Base-by-base conservation (phyloP, 306 rosid genomes). In the Hylodesmum podocarpum region DNA sequence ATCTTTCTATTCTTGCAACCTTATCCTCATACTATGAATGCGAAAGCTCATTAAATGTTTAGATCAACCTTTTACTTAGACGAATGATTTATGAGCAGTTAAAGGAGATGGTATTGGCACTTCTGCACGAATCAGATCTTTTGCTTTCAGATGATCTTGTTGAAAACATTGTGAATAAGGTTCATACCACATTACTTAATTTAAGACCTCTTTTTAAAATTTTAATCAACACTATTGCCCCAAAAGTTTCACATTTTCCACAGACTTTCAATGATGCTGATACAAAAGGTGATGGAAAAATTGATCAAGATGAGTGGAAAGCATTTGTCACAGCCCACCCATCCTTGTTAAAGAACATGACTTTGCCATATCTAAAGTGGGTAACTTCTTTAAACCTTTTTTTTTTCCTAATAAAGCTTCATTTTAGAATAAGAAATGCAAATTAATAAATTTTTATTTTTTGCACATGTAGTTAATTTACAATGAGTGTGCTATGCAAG, bases 291-390 rank as follows among this genome's bases (percentile, higher is more conserved):
- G 98, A 94, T 81, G 96, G 97, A 70, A 91, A 54, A 63, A 94
- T 94, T 5, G 97, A 94, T 84, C 87, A 71, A 85, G 96, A 94
- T 36, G 98, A 94, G 77, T 94, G 98, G 98, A 94, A 84, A 81
- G 91, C 80, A 33, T 91, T 83, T 86, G 98, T 91, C 11, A 37
- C 12, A 37, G 78, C 51, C 54, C 82, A 91, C 79, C 98, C 96
- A n/a, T 86, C 97, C 59, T 63, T 91, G 68, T 66, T 93, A 14
- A 94, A 89, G 85, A 94, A 94, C 77, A 90, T 94, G 97, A 94
- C 98, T 24, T 81, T 91, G n/a, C 97, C 97, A 22, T 91, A 91
- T 80, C 73, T 91, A 59, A 84, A 86, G 97, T 91, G 76, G 74
- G 96, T 81, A 69, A 54, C 39, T 63, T n/a, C n/a, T n/a, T n/a